phyloP scores from a whole-genome alignment of 805 yeast species.

The Ogataea pini region DNA sequence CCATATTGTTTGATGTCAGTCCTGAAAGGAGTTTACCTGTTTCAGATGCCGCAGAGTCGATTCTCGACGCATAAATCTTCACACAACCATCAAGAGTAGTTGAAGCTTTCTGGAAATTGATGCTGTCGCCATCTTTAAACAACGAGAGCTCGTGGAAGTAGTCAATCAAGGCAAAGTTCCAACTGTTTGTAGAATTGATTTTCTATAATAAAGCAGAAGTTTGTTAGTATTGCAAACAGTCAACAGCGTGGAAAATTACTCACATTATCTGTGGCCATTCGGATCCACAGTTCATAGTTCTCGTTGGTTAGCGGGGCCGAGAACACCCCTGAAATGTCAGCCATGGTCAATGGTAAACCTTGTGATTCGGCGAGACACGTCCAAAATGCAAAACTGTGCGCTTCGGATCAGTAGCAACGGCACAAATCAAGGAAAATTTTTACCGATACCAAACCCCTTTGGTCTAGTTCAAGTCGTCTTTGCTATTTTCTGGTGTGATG shows the following conservation, averaged over 20 bases:
- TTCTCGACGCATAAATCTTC: slow-evolving; percentile 85
- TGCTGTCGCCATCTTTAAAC: slow-evolving; percentile 70
- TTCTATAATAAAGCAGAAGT: slow-evolving; percentile 32
- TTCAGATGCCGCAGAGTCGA: slow-evolving; percentile 88
- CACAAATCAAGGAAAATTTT: not conserved
- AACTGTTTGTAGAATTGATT: slow-evolving; percentile 82
- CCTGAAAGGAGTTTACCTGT: slow-evolving; percentile 73
- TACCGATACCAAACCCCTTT: not conserved
- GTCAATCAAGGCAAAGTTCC: slow-evolving; percentile 90
- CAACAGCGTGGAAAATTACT: no score
- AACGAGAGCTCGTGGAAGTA: slow-evolving; percentile 84
- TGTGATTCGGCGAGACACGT: not conserved
- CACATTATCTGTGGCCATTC: slow-evolving; percentile 71
- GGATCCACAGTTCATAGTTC: slow-evolving; percentile 78
- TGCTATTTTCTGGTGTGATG: not conserved
- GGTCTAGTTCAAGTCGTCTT: not conserved
- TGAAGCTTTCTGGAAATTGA: slow-evolving; percentile 88
- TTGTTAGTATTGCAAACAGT: slow-evolving; percentile 9
- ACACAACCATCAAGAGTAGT: slow-evolving; percentile 94
- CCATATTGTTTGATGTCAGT: slow-evolving; percentile 37
- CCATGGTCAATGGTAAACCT: slow-evolving; percentile 11
- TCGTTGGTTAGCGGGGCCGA: slow-evolving; percentile 35
- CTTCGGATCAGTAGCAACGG: not conserved
- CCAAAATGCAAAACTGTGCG: not conserved
- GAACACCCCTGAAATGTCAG: slow-evolving; percentile 19